A percentile compares a stretch with the other conserved stretches of the same genome.
These are phyloP conservation scores for Halenospora varia DNA, from an alignment of 495 filamentous ascomycete genomes.

Conservation along the genomic window DNA sequence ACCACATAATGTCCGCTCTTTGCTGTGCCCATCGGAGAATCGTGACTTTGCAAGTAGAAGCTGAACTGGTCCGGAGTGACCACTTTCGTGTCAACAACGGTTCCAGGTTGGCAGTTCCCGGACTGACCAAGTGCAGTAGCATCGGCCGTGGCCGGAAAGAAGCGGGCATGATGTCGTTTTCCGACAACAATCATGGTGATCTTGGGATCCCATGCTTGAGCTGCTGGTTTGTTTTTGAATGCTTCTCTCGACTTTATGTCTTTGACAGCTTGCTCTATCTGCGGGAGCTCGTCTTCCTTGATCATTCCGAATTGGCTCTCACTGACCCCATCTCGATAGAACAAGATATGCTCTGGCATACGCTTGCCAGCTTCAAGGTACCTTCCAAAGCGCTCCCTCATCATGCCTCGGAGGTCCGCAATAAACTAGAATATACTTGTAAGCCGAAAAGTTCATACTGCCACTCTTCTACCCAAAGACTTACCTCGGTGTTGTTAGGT, in stretches of 20 bases:
- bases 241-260: not conserved
- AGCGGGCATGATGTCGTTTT: constrained; percentile 89
- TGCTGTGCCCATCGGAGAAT: not conserved
- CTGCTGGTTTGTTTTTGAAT: not conserved
- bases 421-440: constrained; percentile 1
- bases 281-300: not conserved
- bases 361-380: constrained; percentile 18
- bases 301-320: constrained; percentile 63
- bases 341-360: constrained; percentile 66
- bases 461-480: too few relatives aligned
- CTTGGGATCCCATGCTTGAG: not conserved
- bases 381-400: not conserved
- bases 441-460: too few relatives aligned
- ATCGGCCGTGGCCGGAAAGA: constrained; percentile 54
- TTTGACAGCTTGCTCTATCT: not conserved
- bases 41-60: constrained; percentile 12
- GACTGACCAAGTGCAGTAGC: not conserved
- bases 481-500: constrained; percentile 16
- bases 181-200: constrained; percentile 75
- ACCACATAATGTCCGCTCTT: constrained; percentile 9
- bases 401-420: constrained; percentile 2
- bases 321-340: constrained; percentile 89
- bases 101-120: not conserved
- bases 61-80: not conserved
- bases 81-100: not conserved